A percentile compares a stretch with the other conserved stretches of the same genome.
Conservation (phyloP, 805 yeast genomes). For the Ogataea methanolica region DNA sequence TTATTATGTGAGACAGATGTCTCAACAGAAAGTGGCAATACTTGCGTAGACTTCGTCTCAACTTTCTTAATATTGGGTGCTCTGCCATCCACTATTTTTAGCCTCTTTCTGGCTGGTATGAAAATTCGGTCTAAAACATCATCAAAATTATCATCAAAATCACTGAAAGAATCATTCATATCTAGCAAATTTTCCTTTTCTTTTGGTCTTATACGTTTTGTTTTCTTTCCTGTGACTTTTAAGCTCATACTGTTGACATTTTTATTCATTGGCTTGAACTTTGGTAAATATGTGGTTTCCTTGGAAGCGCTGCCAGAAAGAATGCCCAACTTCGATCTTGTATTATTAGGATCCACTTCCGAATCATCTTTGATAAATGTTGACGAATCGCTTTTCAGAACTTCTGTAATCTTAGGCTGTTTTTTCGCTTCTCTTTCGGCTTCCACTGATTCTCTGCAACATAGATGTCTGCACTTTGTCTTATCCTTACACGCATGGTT, state of each 20-base stretch:
- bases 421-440: neutral
- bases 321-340: neutral
- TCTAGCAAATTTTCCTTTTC: neutral
- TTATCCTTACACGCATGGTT: constrained; percentile 40
- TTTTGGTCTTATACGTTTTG: neutral
- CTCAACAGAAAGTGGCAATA: too few species aligned
- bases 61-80: too few species aligned
- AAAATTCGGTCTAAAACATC: neutral
- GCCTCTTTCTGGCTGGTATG: neutral
- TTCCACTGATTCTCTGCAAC: constrained; percentile 18
- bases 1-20: too few species aligned
- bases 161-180: neutral
- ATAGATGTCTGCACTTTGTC: constrained; percentile 34
- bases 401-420: too few species aligned
- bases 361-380: neutral
- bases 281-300: neutral
- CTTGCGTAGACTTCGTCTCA: too few species aligned
- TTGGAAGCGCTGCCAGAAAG: neutral
- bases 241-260: neutral
- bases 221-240: neutral
- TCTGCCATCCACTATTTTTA: neutral
- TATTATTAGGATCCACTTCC: neutral
- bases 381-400: neutral
- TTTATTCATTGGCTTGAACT: neutral
- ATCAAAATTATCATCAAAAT: constrained; percentile 1